Conservation (phyloP, 139 green algal genomes). For the Eudorina sp. region DNA sequence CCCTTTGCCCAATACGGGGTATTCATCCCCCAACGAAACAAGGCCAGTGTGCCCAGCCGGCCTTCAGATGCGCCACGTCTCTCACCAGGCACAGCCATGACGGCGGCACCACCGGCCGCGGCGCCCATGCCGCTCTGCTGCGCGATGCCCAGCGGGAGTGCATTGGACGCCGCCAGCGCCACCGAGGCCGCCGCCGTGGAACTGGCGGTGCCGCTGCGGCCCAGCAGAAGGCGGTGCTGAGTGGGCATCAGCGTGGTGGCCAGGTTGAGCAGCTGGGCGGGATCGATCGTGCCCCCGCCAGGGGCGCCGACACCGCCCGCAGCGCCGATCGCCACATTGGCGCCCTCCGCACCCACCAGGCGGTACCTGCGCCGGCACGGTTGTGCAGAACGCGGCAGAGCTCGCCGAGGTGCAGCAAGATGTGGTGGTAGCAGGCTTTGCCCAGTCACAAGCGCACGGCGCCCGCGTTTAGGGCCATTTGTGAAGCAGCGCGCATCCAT, state of each 20-base stretch:
- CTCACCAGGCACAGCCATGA: background rate
- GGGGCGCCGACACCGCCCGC: background rate
- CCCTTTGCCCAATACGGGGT: too few relatives aligned
- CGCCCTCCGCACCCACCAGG: background rate
- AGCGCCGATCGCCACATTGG: background rate
- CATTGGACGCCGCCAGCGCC: constrained; percentile 32
- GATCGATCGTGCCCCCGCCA: background rate
- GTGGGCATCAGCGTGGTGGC: constrained; percentile 44
- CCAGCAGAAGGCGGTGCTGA: constrained; percentile 54
- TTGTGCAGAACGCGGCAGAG: too few relatives aligned
- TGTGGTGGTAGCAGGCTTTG: too few relatives aligned
- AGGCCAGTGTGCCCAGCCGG: too few relatives aligned
- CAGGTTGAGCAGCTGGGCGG: constrained; percentile 31
- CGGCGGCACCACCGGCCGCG: background rate
- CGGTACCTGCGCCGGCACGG: constrained; percentile 29
- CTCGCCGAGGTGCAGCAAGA: too few relatives aligned
- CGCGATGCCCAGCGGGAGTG: constrained; percentile 23
- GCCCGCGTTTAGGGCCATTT: too few relatives aligned
- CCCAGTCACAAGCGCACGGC: too few relatives aligned
- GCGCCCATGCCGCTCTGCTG: background rate
- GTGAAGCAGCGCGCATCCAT: too few relatives aligned
- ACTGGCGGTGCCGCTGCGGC: background rate
- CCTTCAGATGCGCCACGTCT: too few relatives aligned
- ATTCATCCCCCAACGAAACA: too few relatives aligned
- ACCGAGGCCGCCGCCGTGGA: background rate